Base-by-base conservation (phyloP, 2,329 filamentous ascomycete genomes). In the Fonsecaea erecta region DNA sequence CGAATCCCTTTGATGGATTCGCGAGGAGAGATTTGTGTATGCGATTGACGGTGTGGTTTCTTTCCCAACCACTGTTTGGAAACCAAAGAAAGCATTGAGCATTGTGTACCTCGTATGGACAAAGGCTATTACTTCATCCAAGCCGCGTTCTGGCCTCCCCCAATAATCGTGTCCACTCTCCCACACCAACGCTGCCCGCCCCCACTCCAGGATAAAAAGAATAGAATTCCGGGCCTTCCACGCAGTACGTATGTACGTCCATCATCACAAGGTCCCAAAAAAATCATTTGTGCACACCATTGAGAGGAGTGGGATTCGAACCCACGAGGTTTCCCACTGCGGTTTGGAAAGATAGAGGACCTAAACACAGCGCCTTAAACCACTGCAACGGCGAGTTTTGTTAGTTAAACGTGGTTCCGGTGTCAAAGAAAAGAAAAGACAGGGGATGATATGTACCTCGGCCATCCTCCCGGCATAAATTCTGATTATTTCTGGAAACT, bases 321-420 rank as follows among this genome's bases (percentile, higher is more conserved):
- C 70, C 70, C 70, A 70, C 70, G 70, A 63, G 66, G 66, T 70
- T 71, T 70, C 70, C 66, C 67, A 71, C 70, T 70, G 70, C 70
- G 70, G 70, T 55, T 69, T 57, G 43, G 59, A 51, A 35, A 28
- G 28, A 35, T 43, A 34, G 9, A 24, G n/a, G 61, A 68, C 70
- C 70, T 71, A 71, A 71, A 71, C 70, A 71, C 70, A 71, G 70
- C 70, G 70, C 70, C 70, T 71, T 71, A 71, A 58, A 71, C 70
- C 70, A 67, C 70, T 71, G 52, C 52, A 32, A 28, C 30, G n/a
- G 24, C 30, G n/a, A 14, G 34, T 32, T 12, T 43, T 30, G 32
- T 26, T 40, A 60, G 34, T 46, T 46, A 2, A 18, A 11, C 32
- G 40, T n/a, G n/a, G 8, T 26, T 9, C 5, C 12, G n/a, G n/a